Evolutionary conservation across 2,329 filamentous ascomycete species (phyloP).

Genomic region (Alternaria gaisen): DNA sequence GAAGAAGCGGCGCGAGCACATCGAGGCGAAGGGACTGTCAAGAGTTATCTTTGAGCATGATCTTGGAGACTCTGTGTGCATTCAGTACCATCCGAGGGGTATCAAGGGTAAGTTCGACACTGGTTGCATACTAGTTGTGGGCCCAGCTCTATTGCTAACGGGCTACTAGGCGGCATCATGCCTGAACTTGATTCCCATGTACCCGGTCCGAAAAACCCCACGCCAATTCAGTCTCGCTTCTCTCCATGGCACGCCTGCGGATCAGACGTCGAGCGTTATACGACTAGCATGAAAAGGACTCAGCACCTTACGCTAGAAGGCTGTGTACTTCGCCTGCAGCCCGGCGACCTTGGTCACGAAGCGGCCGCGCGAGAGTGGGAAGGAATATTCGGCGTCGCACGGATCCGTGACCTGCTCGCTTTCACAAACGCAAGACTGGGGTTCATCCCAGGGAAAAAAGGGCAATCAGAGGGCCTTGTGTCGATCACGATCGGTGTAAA

Average conservation of each 20-base stretch:
- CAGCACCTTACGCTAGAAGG: constrained; percentile 49
- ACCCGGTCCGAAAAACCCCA: constrained; percentile 45
- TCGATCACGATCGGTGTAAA: constrained; percentile 53
- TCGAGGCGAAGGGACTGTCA: constrained; percentile 47
- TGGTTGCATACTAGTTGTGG: no score
- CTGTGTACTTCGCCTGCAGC: constrained; percentile 49
- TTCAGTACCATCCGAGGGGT: constrained; percentile 58
- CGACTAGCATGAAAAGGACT: constrained; percentile 48
- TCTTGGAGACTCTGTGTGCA: constrained; percentile 45
- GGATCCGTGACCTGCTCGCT: constrained; percentile 54
- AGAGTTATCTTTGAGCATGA: constrained; percentile 53
- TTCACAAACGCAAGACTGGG: constrained; percentile 47
- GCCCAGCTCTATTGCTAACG: constrained; percentile 2
- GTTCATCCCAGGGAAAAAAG: constrained; percentile 48
- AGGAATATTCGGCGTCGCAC: constrained; percentile 51
- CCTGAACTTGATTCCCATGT: constrained; percentile 55
- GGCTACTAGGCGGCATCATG: constrained; percentile 52
- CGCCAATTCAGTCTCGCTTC: constrained; percentile 51
- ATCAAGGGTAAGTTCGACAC: constrained; percentile 42
- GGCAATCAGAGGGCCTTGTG: constrained; percentile 48
- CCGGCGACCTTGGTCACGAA: constrained; percentile 49
- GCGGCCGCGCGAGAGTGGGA: constrained; percentile 54
- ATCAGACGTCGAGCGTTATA: constrained; percentile 46
- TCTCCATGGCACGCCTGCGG: constrained; percentile 59
- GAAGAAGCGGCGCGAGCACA: constrained; percentile 45